A percentile compares a stretch with the other conserved stretches of the same genome.
Conservation (phyloP, 2,329 filamentous ascomycete species). For the Colletotrichum sp. region DNA sequence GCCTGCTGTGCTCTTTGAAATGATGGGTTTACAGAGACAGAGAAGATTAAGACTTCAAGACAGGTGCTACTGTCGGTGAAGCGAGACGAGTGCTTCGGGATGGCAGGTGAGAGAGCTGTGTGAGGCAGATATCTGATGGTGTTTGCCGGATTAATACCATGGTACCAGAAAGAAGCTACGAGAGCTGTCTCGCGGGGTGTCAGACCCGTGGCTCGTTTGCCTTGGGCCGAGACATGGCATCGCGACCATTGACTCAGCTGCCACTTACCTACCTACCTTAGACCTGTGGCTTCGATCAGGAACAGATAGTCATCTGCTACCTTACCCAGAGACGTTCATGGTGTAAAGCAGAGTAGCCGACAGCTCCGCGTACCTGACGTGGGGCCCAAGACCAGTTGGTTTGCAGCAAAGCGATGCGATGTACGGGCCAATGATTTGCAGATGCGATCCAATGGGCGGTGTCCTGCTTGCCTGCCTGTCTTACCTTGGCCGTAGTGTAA, state of each 20-base stretch:
- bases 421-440: background rate
- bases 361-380: background rate
- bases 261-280: background rate
- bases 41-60: background rate
- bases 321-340: background rate
- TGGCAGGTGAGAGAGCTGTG: background rate
- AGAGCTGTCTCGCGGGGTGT: background rate
- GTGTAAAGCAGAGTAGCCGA: background rate
- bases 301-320: background rate
- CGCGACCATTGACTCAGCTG: background rate
- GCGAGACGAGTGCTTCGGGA: background rate
- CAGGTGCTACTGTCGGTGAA: background rate
- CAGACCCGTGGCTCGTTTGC: background rate
- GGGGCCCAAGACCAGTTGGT: background rate
- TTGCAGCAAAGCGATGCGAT: background rate
- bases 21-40: fast-evolving
- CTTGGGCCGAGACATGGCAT: background rate
- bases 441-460: background rate
- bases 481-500: background rate
- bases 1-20: background rate
- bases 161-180: no score
- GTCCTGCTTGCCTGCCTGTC: background rate
- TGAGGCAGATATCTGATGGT: background rate
- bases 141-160: background rate
- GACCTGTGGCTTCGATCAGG: background rate